Percentiles rank a stretch among this genome's conserved stretches.
Evolutionary conservation across 805 yeast genomes (phyloP).

Genomic region (Wickerhamomyces chaumierensis): DNA sequence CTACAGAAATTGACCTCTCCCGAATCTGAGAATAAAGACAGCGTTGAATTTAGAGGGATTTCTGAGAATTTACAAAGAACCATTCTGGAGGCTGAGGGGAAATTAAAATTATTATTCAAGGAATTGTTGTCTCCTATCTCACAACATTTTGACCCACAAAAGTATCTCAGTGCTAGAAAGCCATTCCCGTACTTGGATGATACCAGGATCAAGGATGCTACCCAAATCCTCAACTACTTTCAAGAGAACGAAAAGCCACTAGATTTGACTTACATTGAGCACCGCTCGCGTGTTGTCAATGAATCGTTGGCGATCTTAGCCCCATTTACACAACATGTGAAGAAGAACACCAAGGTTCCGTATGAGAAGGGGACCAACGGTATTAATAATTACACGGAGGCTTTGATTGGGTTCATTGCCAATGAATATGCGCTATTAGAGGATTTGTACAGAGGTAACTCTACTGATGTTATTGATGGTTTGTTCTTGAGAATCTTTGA

Average conservation of each 20-base stretch:
- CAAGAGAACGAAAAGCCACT: constrained; percentile 21
- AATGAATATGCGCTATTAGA: constrained; percentile 37
- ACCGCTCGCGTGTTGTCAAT: constrained; percentile 29
- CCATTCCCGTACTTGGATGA: constrained; percentile 31
- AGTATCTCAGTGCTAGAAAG: constrained; percentile 25
- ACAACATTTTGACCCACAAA: constrained; percentile 34
- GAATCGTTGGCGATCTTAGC: constrained; percentile 35
- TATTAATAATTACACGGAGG: constrained; percentile 40
- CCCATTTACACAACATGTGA: constrained; percentile 31
- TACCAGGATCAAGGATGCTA: constrained; percentile 24
- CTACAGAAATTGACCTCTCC: constrained; percentile 21
- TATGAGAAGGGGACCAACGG: constrained; percentile 57
- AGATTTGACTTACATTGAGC: constrained; percentile 26
- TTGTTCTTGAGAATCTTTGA: constrained; percentile 24
- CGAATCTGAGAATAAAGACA: constrained; percentile 21
- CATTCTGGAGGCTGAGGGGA: constrained; percentile 45
- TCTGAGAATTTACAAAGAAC: constrained; percentile 45
- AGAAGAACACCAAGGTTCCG: constrained; percentile 29
- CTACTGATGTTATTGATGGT: constrained; percentile 12
- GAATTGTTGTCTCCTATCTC: constrained; percentile 28
- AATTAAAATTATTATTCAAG: constrained; percentile 38
- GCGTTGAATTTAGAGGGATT: constrained; percentile 54
- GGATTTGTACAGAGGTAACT: constrained; percentile 27
- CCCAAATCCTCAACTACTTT: constrained; percentile 36
- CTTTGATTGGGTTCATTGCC: constrained; percentile 35